phyloP scores from a whole-genome alignment of 768 basidiomycete species.

The Suillus spraguei region DNA sequence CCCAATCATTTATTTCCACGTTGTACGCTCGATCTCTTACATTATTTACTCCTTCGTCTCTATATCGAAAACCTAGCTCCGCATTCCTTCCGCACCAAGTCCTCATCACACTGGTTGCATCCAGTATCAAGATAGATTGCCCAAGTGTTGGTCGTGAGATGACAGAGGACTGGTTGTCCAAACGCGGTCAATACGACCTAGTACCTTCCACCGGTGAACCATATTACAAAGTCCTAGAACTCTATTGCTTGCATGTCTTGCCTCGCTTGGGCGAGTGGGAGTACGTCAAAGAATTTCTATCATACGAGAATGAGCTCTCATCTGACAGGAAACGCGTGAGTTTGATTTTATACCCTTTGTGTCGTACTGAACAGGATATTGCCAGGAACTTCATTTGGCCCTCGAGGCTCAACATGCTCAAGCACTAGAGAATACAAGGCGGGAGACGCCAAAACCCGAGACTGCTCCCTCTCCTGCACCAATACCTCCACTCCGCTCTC shows the following conservation, averaged over 20 bases:
- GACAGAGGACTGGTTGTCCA: constrained; percentile 79
- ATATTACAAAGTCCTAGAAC: constrained; percentile 74
- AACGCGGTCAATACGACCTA: constrained; percentile 43
- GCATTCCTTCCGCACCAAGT: constrained; percentile 71
- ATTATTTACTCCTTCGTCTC: constrained; percentile 62
- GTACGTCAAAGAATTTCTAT: constrained; percentile 74
- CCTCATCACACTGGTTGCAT: constrained; percentile 68
- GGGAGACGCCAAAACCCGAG: constrained; percentile 22
- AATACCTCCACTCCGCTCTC: constrained; percentile 31
- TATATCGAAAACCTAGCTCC: constrained; percentile 42
- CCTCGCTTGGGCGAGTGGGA: constrained; percentile 80
- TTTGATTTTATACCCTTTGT: background rate
- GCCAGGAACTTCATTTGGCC: constrained; percentile 19
- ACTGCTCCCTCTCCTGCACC: constrained; percentile 26
- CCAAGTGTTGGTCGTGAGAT: constrained; percentile 65
- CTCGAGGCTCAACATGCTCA: constrained; percentile 40
- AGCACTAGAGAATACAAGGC: constrained; percentile 21
- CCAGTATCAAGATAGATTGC: constrained; percentile 67
- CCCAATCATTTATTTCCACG: constrained; percentile 56
- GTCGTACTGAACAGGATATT: constrained; percentile 13
- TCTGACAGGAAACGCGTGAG: constrained; percentile 53
- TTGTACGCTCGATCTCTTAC: constrained; percentile 66
- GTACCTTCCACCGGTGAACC: constrained; percentile 44
- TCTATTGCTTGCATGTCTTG: constrained; percentile 74
- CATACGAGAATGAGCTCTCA: constrained; percentile 69